Evolutionary conservation across 208 protist species (phyloP).

Genomic region (Leishmania guyanensis): DNA sequence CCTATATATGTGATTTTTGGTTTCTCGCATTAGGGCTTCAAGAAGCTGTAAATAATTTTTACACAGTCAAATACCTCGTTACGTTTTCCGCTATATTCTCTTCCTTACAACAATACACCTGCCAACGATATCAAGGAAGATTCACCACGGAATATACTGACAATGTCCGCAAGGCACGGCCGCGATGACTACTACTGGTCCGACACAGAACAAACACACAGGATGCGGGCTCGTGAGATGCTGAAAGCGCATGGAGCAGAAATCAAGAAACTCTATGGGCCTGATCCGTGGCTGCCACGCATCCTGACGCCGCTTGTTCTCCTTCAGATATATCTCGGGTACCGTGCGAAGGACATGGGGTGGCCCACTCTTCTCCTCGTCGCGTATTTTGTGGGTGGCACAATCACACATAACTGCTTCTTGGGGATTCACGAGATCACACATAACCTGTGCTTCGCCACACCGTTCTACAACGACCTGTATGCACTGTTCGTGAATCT

Average conservation of each 20-base stretch:
- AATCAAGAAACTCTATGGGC: slow-evolving; percentile 80
- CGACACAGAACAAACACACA: slow-evolving; percentile 70
- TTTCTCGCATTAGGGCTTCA: background rate
- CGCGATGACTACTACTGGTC: slow-evolving; percentile 79
- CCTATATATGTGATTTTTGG: background rate
- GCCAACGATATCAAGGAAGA: background rate
- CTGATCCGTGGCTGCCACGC: slow-evolving; percentile 52
- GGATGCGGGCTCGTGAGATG: slow-evolving; percentile 66
- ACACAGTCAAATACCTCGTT: background rate
- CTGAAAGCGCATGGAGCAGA: slow-evolving; percentile 76
- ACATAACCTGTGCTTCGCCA: slow-evolving; percentile 88
- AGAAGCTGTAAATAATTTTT: background rate
- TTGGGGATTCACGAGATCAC: slow-evolving; percentile 93
- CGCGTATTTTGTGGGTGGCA: slow-evolving; percentile 85
- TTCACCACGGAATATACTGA: slow-evolving; percentile 4
- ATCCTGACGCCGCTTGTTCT: slow-evolving; percentile 58
- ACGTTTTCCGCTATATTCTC: background rate
- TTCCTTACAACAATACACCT: background rate
- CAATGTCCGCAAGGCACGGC: slow-evolving; percentile 37
- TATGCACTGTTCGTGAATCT: slow-evolving; percentile 88
- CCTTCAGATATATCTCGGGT: slow-evolving; percentile 69
- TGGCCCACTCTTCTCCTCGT: slow-evolving; percentile 68
- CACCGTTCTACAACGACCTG: slow-evolving; percentile 73
- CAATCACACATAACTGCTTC: slow-evolving; percentile 81
- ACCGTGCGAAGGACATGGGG: slow-evolving; percentile 58